A percentile compares a stretch with the other conserved stretches of the same genome.
phyloP scores from a whole-genome alignment of 495 filamentous ascomycete species.

The Penicillium alfredii region DNA sequence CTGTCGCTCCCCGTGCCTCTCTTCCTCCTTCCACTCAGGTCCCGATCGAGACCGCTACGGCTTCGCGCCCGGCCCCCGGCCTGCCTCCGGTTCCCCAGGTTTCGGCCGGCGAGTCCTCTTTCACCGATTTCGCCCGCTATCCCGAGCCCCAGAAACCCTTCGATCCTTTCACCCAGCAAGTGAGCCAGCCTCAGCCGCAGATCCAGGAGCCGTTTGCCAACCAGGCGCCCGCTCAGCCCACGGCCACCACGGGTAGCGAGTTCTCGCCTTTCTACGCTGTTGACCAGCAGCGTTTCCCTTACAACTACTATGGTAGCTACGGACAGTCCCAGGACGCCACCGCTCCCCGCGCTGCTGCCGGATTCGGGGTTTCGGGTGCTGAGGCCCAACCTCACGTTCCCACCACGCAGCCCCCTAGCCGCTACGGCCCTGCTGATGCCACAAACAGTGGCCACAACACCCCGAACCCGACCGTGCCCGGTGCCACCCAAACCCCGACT shows the following conservation, averaged over 20 bases:
- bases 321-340: conserved; percentile 74
- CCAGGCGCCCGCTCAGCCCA: conserved; percentile 47
- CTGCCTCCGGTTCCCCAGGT: conserved; percentile 61
- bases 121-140: conserved; percentile 61
- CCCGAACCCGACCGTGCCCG: conserved; percentile 71
- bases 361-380: conserved; percentile 63
- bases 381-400: conserved; percentile 75
- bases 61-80: conserved; percentile 63
- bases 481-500: conserved; percentile 56
- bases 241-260: conserved; percentile 63
- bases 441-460: conserved; percentile 84
- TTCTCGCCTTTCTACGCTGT: conserved; percentile 82
- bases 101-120: conserved; percentile 44
- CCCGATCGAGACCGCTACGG: conserved; percentile 51
- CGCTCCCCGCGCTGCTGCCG: conserved; percentile 55
- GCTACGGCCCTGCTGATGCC: conserved; percentile 67
- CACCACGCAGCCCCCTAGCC: conserved; percentile 58
- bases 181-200: conserved; percentile 58
- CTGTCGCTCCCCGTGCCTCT: conserved; percentile 85
- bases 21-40: conserved; percentile 65
- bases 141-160: conserved; percentile 74
- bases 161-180: conserved; percentile 79
- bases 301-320: conserved; percentile 76
- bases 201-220: conserved; percentile 52
- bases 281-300: conserved; percentile 72